Evolutionary conservation across 2,329 filamentous ascomycete genomes (phyloP), one percentile per base, ranked within the genome.

Genomic region (Dothideomycetidae sp.): DNA sequence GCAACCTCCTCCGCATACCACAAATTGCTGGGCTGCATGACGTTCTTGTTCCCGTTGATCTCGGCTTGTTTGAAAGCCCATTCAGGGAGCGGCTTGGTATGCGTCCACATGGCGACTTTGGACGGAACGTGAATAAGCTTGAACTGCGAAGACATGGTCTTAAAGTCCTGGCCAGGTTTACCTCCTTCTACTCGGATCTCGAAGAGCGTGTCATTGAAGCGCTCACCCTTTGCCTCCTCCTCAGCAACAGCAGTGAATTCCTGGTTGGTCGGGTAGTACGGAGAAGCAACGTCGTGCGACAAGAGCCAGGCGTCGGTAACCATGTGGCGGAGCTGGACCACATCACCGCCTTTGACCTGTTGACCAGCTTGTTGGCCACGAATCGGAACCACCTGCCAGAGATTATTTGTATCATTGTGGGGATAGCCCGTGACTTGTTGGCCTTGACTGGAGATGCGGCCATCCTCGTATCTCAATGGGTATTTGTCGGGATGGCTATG

Each of bases 101-200:
- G 88, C 17, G 90, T 98, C 90, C 90, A 98, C 88, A 98, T 93
- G 47, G 90, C 88, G 35, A 98, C 90, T 59, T 92, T 93, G 58
- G 84, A 92, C 5, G 88, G 85, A 53, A 81, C 75, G 60, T 98
- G 90, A 50, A 98, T 74, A 42, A 98, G 71, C 64, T 94, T 96
- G 73, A 98, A 94, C 62, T 93, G 81, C 44, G 84, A 79, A 7
- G 88, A 78, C 55, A 93, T 73, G 44, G 81, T 88, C 66, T 84
- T 88, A 67, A 96, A 93, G 40, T 88, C 77, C 53, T 88, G 80
- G 16, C 70, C 69, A 30, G 68, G 55, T 62, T 94, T 94, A 52
- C 78, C 83, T 46, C 81, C 74, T 55, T 96, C 90, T 45, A 96
- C 79, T 52, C 80, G 78, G 50, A 98, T 71, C 62, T 96, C 85